Evolutionary conservation across 257 asterid genomes (phyloP).

Genomic region (Rehmannia glutinosa): DNA sequence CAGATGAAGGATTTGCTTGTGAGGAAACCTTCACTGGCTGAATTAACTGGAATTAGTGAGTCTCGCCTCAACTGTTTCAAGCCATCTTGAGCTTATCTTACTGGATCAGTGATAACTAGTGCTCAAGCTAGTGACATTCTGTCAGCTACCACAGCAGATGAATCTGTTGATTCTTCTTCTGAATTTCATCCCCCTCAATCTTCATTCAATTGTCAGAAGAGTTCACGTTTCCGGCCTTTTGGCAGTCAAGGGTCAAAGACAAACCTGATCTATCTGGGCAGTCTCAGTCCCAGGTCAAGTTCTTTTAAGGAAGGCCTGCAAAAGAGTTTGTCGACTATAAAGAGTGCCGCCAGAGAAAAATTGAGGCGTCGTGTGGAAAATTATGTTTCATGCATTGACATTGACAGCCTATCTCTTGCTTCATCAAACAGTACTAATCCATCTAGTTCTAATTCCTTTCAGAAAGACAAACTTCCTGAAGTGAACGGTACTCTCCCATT

Average conservation of each 20-base stretch:
- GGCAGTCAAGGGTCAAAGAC: slow-evolving; percentile 46
- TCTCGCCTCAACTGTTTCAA: slow-evolving; percentile 72
- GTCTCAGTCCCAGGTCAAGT: slow-evolving; percentile 65
- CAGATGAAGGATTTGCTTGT: slow-evolving; percentile 83
- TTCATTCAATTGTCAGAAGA: slow-evolving; percentile 33
- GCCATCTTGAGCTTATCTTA: slow-evolving; percentile 70
- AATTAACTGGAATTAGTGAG: slow-evolving; percentile 78
- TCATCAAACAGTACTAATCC: slow-evolving; percentile 26
- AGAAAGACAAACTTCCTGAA: slow-evolving; percentile 33
- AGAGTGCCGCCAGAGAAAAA: slow-evolving; percentile 45
- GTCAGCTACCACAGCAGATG: slow-evolving; percentile 29
- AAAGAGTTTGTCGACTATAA: slow-evolving; percentile 44
- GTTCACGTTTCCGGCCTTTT: slow-evolving; percentile 40
- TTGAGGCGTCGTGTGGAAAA: slow-evolving; percentile 50
- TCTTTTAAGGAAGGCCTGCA: slow-evolving; percentile 56
- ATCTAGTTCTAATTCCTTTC: slow-evolving; percentile 27
- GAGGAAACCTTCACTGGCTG: slow-evolving; percentile 71
- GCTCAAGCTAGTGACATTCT: slow-evolving; percentile 26
- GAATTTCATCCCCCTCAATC: slow-evolving; percentile 39
- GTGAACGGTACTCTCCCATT: slow-evolving; percentile 20
- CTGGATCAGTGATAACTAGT: slow-evolving; percentile 48
- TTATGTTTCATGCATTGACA: slow-evolving; percentile 23
- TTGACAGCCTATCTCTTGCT: slow-evolving; percentile 30
- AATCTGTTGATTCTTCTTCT: slow-evolving; percentile 29
- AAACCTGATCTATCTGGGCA: slow-evolving; percentile 40